A percentile compares a stretch with the other conserved stretches of the same genome.
These are phyloP conservation scores for Chrysopogon serrulatus DNA, from an alignment of 176 grass and related monocot genomes.

Conservation along the genomic window DNA sequence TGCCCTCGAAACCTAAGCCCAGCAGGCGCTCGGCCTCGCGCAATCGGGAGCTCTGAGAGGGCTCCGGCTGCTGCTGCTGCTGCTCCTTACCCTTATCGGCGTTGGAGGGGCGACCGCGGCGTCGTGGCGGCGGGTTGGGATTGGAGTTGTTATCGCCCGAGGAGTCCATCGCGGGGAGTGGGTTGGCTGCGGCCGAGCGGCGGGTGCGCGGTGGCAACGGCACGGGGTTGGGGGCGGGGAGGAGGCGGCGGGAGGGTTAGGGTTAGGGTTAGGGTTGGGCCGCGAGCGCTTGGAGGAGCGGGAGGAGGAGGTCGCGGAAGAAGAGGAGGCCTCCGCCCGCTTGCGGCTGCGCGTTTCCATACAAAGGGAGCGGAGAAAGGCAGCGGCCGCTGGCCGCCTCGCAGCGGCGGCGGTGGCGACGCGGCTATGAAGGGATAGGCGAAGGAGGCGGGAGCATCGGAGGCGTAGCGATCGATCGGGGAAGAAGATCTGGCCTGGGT, in stretches of 20 bases:
- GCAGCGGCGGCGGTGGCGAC: not conserved
- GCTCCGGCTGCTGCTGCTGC: conserved; percentile 46
- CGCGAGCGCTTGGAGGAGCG: conserved; percentile 37
- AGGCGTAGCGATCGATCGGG: not conserved
- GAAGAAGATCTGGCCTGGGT: conserved; percentile 18
- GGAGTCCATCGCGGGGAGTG: conserved; percentile 47
- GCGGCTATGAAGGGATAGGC: conserved; percentile 15
- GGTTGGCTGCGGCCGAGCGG: conserved; percentile 8
- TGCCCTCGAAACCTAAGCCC: conserved; percentile 53
- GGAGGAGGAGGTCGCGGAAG: conserved; percentile 50
- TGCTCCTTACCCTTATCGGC: conserved; percentile 77
- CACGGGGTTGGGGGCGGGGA: not conserved
- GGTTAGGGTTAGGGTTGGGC: conserved; percentile 42
- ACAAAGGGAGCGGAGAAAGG: conserved; percentile 34
- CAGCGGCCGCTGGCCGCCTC: conserved; percentile 35
- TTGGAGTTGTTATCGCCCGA: conserved; percentile 37
- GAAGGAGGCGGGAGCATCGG: conserved; percentile 1
- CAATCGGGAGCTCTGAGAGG: conserved; percentile 37
- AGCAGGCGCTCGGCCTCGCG: conserved; percentile 68
- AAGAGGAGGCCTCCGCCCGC: conserved; percentile 95
- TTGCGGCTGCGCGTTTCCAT: conserved; percentile 99
- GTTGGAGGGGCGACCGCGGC: conserved; percentile 40
- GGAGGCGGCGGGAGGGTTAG: not conserved
- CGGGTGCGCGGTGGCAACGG: not conserved
- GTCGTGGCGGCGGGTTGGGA: conserved; percentile 43